Conservation (phyloP, 768 basidiomycete genomes). For the Trametes villosa region DNA sequence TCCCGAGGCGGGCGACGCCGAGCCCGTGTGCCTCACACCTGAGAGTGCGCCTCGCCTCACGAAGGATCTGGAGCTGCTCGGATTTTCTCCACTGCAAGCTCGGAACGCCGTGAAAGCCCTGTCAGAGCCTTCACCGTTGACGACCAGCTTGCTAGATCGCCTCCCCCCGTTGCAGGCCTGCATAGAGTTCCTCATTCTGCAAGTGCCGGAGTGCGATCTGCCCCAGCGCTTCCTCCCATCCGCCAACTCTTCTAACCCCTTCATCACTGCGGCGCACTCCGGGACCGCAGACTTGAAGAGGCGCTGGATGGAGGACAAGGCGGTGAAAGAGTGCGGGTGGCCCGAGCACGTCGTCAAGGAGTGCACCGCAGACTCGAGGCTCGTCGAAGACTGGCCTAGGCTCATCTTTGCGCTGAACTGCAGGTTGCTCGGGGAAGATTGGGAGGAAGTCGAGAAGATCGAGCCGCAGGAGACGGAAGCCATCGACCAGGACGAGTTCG, state of each 20-base stretch:
- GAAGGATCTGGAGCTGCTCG: slow-evolving; percentile 62
- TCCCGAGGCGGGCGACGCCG: slow-evolving; percentile 48
- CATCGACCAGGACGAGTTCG: slow-evolving; percentile 39
- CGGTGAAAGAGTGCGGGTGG: slow-evolving; percentile 84
- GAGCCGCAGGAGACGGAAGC: slow-evolving; percentile 39
- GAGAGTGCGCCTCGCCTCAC: slow-evolving; percentile 49
- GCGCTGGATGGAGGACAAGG: slow-evolving; percentile 82
- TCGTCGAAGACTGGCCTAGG: slow-evolving; percentile 53
- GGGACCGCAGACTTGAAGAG: slow-evolving; percentile 66
- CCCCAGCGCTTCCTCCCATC: slow-evolving; percentile 71
- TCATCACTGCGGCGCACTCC: slow-evolving; percentile 66
- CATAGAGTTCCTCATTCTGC: slow-evolving; percentile 83
- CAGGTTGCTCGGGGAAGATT: slow-evolving; percentile 53
- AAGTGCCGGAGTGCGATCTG: slow-evolving; percentile 86
- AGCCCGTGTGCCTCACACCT: slow-evolving; percentile 42
- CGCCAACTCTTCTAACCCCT: slow-evolving; percentile 69
- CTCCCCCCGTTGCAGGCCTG: slow-evolving; percentile 73
- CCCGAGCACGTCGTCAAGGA: slow-evolving; percentile 71
- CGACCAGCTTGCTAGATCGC: slow-evolving; percentile 61
- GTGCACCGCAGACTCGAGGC: slow-evolving; percentile 42
- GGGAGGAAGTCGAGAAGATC: slow-evolving; percentile 15
- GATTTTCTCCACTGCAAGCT: slow-evolving; percentile 64
- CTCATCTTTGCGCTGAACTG: slow-evolving; percentile 60
- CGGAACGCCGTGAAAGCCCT: slow-evolving; percentile 60
- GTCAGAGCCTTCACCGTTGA: slow-evolving; percentile 57